Evolutionary conservation across 2,329 filamentous ascomycete genomes (phyloP).

Genomic region (Monosporascus sp.): DNA sequence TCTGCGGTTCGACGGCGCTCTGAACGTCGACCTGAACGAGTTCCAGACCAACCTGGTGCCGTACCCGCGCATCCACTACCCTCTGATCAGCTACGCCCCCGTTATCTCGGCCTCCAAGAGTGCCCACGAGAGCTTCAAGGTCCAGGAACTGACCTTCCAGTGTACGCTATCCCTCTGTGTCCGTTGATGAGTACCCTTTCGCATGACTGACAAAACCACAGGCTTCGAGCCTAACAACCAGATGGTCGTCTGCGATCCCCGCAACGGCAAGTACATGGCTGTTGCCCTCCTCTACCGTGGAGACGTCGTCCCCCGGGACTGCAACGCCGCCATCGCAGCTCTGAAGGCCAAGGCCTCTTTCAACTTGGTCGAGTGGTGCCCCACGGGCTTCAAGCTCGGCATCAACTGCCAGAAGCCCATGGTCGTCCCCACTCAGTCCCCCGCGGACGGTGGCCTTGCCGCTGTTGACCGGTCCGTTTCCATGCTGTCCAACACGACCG

Average conservation of each 20-base stretch:
- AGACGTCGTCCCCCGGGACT: constrained; percentile 66
- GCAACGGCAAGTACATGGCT: constrained; percentile 73
- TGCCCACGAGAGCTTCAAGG: constrained; percentile 83
- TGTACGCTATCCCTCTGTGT: constrained; percentile 42
- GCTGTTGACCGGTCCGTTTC: constrained; percentile 59
- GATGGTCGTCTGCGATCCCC: constrained; percentile 70
- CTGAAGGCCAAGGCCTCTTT: constrained; percentile 68
- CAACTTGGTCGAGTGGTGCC: constrained; percentile 72
- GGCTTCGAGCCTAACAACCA: constrained; percentile 75
- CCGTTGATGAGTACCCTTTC: background rate
- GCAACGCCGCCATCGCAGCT: constrained; percentile 58
- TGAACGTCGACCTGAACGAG: constrained; percentile 71
- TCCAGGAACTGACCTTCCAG: constrained; percentile 69
- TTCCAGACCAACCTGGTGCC: constrained; percentile 74
- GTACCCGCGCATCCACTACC: constrained; percentile 70
- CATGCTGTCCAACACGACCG: constrained; percentile 71
- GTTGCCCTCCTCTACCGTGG: constrained; percentile 67
- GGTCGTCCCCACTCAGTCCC: constrained; percentile 46
- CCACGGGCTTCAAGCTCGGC: constrained; percentile 69
- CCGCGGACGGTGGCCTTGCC: constrained; percentile 53
- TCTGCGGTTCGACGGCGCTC: constrained; percentile 65
- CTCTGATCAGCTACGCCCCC: constrained; percentile 66
- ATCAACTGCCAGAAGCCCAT: constrained; percentile 69
- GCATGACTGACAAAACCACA: constrained; percentile 24
- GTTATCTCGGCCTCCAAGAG: constrained; percentile 70